Conservation (phyloP, 2,329 filamentous ascomycete genomes). For the Aspergillus ochraceoroseus region DNA sequence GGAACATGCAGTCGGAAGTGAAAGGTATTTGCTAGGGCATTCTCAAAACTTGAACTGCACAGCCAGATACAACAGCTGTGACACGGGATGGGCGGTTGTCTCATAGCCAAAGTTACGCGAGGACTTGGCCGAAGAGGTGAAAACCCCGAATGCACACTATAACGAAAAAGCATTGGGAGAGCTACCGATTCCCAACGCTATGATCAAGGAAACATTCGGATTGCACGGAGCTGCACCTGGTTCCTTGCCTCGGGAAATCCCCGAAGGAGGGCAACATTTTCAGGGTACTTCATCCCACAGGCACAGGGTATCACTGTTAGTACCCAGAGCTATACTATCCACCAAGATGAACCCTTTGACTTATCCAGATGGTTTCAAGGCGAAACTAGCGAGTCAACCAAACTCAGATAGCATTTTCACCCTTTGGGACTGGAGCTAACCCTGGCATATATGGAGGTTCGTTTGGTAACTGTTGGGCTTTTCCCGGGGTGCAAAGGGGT, state of each 20-base stretch:
- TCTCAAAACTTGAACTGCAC: conserved; percentile 33
- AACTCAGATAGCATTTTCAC: conserved; percentile 55
- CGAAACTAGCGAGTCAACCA: conserved; percentile 29
- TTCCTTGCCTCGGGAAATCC: conserved; percentile 51
- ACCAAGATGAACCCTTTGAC: conserved; percentile 52
- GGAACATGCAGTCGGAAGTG: conserved; percentile 40
- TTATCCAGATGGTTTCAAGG: conserved; percentile 47
- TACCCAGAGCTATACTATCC: conserved; percentile 51
- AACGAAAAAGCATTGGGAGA: conserved; percentile 46
- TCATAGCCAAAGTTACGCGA: conserved; percentile 32
- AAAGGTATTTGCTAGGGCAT: conserved; percentile 41
- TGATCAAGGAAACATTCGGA: conserved; percentile 56
- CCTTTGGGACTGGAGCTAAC: conserved; percentile 65
- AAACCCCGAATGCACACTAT: conserved; percentile 32
- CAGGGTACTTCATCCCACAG: conserved; percentile 45
- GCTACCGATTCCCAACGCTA: conserved; percentile 52
- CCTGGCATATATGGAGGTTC: conserved; percentile 56
- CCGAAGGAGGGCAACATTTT: conserved; percentile 42
- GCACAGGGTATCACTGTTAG: conserved; percentile 51
- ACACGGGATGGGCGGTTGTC: conserved; percentile 42
- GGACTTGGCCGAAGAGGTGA: conserved; percentile 49
- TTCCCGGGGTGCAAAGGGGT: conserved; percentile 37
- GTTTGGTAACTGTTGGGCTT: conserved; percentile 49
- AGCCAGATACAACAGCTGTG: conserved; percentile 48
- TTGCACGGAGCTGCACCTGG: conserved; percentile 55